phyloP scores from a whole-genome alignment of 305 asterid species.

The Fraxinus platypoda region DNA sequence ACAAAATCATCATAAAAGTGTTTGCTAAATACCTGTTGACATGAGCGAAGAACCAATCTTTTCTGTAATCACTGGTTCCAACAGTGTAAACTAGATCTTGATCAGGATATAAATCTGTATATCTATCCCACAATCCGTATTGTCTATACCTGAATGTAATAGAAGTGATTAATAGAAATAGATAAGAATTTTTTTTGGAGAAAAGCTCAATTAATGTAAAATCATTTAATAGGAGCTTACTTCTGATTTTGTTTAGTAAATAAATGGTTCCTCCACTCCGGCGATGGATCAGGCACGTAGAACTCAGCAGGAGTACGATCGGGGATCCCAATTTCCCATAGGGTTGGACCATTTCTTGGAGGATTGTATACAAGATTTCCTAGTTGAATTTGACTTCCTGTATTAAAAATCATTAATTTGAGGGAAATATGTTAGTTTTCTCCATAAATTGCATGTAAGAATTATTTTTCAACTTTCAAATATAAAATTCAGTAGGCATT shows the following conservation, averaged over 20 bases:
- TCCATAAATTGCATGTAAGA: not conserved
- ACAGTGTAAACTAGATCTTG: conserved; percentile 44
- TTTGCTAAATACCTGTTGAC: conserved; percentile 40
- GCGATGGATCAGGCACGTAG: conserved; percentile 32
- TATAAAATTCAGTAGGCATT: not conserved
- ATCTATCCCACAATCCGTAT: conserved; percentile 69
- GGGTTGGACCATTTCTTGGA: conserved; percentile 40
- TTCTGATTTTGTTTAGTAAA: not conserved
- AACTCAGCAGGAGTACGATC: conserved; percentile 37
- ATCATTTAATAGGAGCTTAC: not conserved
- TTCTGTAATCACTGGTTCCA: conserved; percentile 40
- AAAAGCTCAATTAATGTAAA: not conserved
- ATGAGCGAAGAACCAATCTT: conserved; percentile 72
- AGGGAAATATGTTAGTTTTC: not conserved
- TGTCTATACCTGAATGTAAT: conserved; percentile 42
- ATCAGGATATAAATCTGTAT: conserved; percentile 48
- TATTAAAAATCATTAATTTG: not conserved
- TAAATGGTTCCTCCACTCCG: conserved; percentile 8
- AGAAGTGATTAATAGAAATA: not conserved
- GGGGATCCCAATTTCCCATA: conserved; percentile 46
- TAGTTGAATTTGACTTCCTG: conserved; percentile 13
- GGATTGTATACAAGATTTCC: conserved; percentile 22
- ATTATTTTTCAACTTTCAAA: not conserved
- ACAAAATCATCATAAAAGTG: not conserved
- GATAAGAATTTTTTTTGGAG: not conserved